Evolutionary conservation across 176 grass and related monocot species (phyloP).

Genomic region (Eragrostis curvula): DNA sequence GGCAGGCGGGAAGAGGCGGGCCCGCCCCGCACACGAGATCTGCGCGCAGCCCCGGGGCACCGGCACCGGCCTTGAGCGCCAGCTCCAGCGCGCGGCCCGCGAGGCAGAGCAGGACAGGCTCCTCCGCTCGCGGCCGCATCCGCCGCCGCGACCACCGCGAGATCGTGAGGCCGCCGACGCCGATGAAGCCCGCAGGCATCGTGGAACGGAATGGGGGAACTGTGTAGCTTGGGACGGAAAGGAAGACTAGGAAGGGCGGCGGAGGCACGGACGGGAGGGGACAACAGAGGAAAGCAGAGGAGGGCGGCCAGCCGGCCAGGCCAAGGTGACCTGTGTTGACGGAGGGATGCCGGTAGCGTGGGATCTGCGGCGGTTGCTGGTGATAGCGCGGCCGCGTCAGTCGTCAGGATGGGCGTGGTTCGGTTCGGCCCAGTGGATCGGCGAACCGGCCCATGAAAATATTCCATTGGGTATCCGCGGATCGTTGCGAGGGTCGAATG

Average conservation of each 20-base stretch:
- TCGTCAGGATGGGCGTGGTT: too few species aligned
- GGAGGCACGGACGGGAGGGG: background rate
- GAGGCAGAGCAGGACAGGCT: background rate
- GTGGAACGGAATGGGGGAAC: background rate
- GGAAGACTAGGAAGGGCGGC: background rate
- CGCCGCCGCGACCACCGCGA: background rate
- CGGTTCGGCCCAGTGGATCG: too few species aligned
- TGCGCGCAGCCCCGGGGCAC: background rate
- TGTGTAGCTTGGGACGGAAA: background rate
- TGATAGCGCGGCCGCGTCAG: too few species aligned
- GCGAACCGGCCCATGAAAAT: too few species aligned
- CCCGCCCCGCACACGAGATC: slow-evolving; percentile 1
- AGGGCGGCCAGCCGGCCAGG: background rate
- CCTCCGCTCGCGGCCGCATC: background rate
- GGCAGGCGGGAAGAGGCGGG: slow-evolving; percentile 1
- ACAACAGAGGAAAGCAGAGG: too few species aligned
- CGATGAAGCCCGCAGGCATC: background rate
- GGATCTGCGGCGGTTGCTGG: too few species aligned
- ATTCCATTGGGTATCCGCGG: too few species aligned
- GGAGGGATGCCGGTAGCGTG: too few species aligned
- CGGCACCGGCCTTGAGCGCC: background rate
- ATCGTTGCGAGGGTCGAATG: too few species aligned
- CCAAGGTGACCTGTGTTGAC: too few species aligned
- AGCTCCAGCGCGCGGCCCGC: background rate
- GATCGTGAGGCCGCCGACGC: background rate